Percentiles rank a stretch among this genome's conserved stretches.
Evolutionary conservation across 192 early-diverging fungal species (phyloP).

Genomic region (Coemansia reversa): DNA sequence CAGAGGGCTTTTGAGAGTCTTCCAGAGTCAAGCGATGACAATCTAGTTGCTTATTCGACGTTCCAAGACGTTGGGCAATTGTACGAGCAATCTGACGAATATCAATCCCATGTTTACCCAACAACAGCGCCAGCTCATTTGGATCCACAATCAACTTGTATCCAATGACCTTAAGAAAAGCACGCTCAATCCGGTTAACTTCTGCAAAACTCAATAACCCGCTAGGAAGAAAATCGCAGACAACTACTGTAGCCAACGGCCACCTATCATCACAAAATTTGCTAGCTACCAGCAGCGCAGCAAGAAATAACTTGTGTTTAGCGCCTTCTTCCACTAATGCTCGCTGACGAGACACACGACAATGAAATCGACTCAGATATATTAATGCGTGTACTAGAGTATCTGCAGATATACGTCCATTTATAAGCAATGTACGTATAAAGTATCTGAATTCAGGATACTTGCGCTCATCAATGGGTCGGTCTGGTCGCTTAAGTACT

Average conservation of each 20-base stretch:
- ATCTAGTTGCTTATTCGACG: not conserved
- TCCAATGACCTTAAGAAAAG: slow-evolving; percentile 41
- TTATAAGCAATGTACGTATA: slow-evolving; percentile 44
- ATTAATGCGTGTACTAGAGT: slow-evolving; percentile 50
- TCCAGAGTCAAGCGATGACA: not conserved
- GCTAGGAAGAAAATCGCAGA: slow-evolving; percentile 42
- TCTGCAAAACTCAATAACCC: slow-evolving; percentile 32
- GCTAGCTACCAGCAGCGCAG: slow-evolving; percentile 47
- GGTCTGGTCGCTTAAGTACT: slow-evolving; percentile 27
- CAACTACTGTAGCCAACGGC: slow-evolving; percentile 34
- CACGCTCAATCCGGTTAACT: slow-evolving; percentile 47
- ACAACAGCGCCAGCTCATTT: slow-evolving; percentile 40
- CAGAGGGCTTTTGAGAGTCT: not conserved
- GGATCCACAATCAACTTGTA: slow-evolving; percentile 53
- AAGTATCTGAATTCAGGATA: slow-evolving; percentile 49
- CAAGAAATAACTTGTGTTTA: slow-evolving; percentile 50
- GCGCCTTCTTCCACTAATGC: slow-evolving; percentile 46
- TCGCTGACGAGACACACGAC: slow-evolving; percentile 19
- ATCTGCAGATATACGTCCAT: slow-evolving; percentile 47
- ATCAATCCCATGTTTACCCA: slow-evolving; percentile 47
- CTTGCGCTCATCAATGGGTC: slow-evolving; percentile 25
- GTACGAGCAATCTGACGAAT: slow-evolving; percentile 36
- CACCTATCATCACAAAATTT: slow-evolving; percentile 54
- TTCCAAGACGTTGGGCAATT: slow-evolving; percentile 22
- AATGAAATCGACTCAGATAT: slow-evolving; percentile 46